phyloP scores from a whole-genome alignment of 176 grass and related monocot species.

The Triticum aestivum region IWGSC_CS_RefSeq_v2.1 NC_057813.1:95154829-95155328 shows the following conservation, averaged over 20 bases:
- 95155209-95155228: neutral
- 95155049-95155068: neutral
- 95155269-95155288: too few species aligned
- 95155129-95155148: neutral
- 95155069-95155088: neutral
- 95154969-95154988: neutral
- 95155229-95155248: neutral
- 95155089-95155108: neutral
- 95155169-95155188: slow-evolving; percentile 14
- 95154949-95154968: neutral
- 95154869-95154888: neutral
- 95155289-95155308: too few species aligned
- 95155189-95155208: slow-evolving; percentile 17
- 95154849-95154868: neutral
- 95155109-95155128: neutral
- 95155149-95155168: slow-evolving; percentile 33
- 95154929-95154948: slow-evolving; percentile 14
- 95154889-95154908: neutral
- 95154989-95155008: too few species aligned
- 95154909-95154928: neutral
- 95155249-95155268: neutral
- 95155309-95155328: too few species aligned
- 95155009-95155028: too few species aligned
- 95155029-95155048: neutral
- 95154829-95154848: neutral